Percentiles rank a stretch among this genome's conserved stretches.
These are phyloP conservation scores for Boehmeria nivea DNA, from an alignment of 306 rosid species.

Conservation along the genomic window DNA sequence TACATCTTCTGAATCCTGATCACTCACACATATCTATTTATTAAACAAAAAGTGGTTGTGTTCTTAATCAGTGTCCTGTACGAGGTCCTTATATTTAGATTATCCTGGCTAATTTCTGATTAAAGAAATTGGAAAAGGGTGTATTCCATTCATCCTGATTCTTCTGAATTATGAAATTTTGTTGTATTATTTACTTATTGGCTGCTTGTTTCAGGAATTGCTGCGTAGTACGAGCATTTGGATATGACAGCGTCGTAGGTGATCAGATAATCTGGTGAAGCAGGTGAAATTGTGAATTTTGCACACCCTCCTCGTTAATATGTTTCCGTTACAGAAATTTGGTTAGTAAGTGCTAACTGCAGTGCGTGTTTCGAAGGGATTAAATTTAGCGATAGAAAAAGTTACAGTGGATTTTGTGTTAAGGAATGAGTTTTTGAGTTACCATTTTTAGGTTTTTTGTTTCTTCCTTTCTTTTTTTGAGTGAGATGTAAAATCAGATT, in stretches of 20 bases:
- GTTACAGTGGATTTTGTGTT: conserved; percentile 71
- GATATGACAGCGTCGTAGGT: conserved; percentile 60
- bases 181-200: conserved; percentile 2
- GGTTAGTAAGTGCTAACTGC: conserved; percentile 78
- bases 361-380: conserved; percentile 68
- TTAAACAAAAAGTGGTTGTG: no score
- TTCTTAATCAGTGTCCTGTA: not conserved
- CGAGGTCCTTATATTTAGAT: no score
- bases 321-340: conserved; percentile 49
- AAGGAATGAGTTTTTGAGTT: conserved; percentile 79
- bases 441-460: conserved; percentile 45
- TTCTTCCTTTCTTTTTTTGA: conserved; percentile 63
- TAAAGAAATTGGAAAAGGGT: no score
- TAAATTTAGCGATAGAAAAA: conserved; percentile 58
- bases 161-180: not conserved
- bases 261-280: conserved; percentile 55
- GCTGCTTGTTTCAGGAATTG: conserved; percentile 54
- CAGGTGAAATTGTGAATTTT: conserved; percentile 78
- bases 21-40: no score
- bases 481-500: conserved; percentile 99
- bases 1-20: no score
- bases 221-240: conserved; percentile 60
- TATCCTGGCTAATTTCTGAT: no score
- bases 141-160: not conserved
- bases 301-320: conserved; percentile 54